A percentile compares a stretch with the other conserved stretches of the same genome.
Evolutionary conservation across 192 early-diverging fungal species (phyloP).

Genomic region (Backusella tarrabulga): DNA sequence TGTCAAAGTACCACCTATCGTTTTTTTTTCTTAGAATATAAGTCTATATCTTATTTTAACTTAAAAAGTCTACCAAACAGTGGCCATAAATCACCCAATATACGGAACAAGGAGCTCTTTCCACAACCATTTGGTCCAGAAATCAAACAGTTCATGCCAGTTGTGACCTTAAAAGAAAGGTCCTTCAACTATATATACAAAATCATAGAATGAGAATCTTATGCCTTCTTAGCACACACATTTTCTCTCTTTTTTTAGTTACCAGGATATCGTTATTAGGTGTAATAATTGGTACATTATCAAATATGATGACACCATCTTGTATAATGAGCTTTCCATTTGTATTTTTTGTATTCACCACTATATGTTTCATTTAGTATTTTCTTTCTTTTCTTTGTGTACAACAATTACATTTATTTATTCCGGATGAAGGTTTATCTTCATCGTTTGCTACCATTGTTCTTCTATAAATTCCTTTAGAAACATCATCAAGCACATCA

Average conservation of each 20-base stretch:
- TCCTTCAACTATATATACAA: slow-evolving; percentile 51
- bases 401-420: slow-evolving; percentile 28
- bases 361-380: slow-evolving; percentile 16
- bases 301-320: slow-evolving; percentile 63
- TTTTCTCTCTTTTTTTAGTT: background rate
- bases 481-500: slow-evolving; percentile 55
- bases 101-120: slow-evolving; percentile 66
- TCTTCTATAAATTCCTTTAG: slow-evolving; percentile 51
- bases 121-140: slow-evolving; percentile 64
- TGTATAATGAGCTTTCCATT: slow-evolving; percentile 51
- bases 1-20: slow-evolving; percentile 47
- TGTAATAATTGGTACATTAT: slow-evolving; percentile 74
- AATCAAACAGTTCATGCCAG: slow-evolving; percentile 76
- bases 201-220: background rate
- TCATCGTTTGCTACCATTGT: slow-evolving; percentile 49
- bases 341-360: slow-evolving; percentile 44
- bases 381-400: background rate
- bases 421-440: slow-evolving; percentile 20
- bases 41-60: background rate
- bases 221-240: background rate
- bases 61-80: slow-evolving; percentile 43
- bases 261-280: slow-evolving; percentile 67
- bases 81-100: slow-evolving; percentile 65
- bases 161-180: slow-evolving; percentile 64
- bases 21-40: background rate